Evolutionary conservation across 169 alveolate genomes (phyloP).

Genomic region (Eimeria falciformis): DNA sequence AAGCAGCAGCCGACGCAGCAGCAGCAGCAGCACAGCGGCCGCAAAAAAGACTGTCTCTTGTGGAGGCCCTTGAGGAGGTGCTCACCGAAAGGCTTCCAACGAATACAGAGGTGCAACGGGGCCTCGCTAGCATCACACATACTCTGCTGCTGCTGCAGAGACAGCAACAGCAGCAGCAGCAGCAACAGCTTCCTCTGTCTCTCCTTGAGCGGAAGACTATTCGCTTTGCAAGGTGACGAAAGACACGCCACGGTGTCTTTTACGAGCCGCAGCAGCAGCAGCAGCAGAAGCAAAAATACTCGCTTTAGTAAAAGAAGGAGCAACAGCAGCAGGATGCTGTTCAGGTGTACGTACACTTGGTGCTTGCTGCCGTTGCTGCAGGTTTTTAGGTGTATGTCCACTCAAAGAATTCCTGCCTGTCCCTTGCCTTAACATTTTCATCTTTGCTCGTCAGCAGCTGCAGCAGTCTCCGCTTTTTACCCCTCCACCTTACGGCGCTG

Average conservation of each 20-base stretch:
- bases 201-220: background rate
- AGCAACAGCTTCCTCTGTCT: background rate
- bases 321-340: background rate
- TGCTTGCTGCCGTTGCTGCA: conserved; percentile 54
- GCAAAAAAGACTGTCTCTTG: background rate
- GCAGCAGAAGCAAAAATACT: background rate
- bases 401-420: too few relatives aligned
- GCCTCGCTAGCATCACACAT: background rate
- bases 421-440: too few relatives aligned
- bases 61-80: too few relatives aligned
- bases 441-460: background rate
- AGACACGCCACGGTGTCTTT: background rate
- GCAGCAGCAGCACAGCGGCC: conserved; percentile 25
- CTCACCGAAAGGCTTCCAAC: too few relatives aligned
- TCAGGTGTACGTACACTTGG: conserved; percentile 78
- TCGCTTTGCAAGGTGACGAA: background rate
- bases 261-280: background rate
- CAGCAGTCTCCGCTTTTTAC: conserved; percentile 54
- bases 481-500: conserved; percentile 38
- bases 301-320: background rate
- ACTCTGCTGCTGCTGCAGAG: background rate
- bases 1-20: background rate
- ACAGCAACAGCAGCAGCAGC: background rate
- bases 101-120: conserved; percentile 6
- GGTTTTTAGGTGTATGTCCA: too few relatives aligned